A percentile compares a stretch with the other conserved stretches of the same genome.
Conservation (phyloP, 192 early-diverging fungal genomes). For the Phlyctochytrium arcticum region DNA sequence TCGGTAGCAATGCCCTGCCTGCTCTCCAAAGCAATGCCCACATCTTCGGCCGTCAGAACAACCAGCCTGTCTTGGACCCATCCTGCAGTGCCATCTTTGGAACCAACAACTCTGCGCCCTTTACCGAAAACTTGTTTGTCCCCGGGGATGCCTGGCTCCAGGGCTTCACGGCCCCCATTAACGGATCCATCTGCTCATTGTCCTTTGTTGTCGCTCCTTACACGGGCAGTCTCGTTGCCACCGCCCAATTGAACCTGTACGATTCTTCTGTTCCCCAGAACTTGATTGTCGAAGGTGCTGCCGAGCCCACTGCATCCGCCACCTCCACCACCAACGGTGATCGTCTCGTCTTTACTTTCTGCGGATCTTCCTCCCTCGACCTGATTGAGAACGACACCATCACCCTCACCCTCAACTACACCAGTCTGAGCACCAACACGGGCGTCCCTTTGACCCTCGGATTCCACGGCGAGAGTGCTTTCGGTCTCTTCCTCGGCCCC, state of each 20-base stretch:
- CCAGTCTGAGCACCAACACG: neutral
- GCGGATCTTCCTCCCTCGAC: neutral
- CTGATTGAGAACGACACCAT: slow-evolving; percentile 1
- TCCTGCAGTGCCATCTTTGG: slow-evolving; percentile 17
- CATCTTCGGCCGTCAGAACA: neutral
- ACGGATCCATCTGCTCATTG: slow-evolving; percentile 10
- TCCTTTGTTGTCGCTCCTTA: slow-evolving; percentile 4
- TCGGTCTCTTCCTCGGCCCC: slow-evolving; percentile 17
- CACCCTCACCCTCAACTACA: slow-evolving; percentile 6
- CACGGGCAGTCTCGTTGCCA: neutral
- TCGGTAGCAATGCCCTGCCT: neutral
- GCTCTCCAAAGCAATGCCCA: neutral
- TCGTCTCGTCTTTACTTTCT: slow-evolving; percentile 18
- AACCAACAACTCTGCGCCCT: neutral
- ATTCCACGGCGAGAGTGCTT: slow-evolving; percentile 1
- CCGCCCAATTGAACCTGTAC: slow-evolving; percentile 2
- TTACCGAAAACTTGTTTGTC: slow-evolving; percentile 7
- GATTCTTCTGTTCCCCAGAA: neutral
- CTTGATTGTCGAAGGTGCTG: neutral
- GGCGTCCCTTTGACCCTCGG: slow-evolving; percentile 15
- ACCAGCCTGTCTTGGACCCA: neutral
- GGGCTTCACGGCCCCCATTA: slow-evolving; percentile 7
- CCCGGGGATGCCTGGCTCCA: slow-evolving; percentile 24
- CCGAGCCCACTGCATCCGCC: neutral
- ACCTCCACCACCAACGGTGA: slow-evolving; percentile 1